Base-by-base conservation (phyloP, 305 asterid genomes). In the Stenogyne calaminthoides region DNA sequence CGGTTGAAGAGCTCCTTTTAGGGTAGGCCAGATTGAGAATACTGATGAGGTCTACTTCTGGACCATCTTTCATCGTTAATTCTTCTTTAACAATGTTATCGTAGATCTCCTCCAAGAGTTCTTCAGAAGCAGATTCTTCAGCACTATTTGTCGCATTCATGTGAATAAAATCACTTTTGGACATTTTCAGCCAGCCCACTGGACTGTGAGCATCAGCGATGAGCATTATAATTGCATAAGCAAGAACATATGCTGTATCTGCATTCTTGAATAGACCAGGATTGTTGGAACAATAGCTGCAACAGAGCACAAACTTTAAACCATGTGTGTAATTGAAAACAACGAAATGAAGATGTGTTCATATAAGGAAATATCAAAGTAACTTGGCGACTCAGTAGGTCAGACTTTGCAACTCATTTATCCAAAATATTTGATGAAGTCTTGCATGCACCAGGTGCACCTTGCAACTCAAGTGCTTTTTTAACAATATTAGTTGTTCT, bases 251-350 rank as follows among this genome's bases (percentile, higher is more conserved):
- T 34, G 96, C 98, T 19, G 96, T 82, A 79, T 95, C 95, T 68
- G 98, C 99, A 78, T 84, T 91, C 94, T 86, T 95, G 86, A 95
- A 95, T 70, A 88, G 75, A 75, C 90, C 92, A 69, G 99, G 97
- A 78, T 91, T 95, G 61, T 87, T 92, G 57, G 93, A 88, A 83
- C 91, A 93, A 80, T 88, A 95, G 81, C 99, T 95, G 93, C 92
- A 78, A 78, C 80, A 81, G 46, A 56, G 18, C 4, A 9, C 54
- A 42, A 40, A 40, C 69, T 20, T 64, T 32, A 63, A 64, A 64
- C 37, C 54, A 47, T 22, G 47, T 19, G 20, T 6, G 39, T 66
- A 25, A 6, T 32, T 5, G 5, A 47, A 29, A 9, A 67, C 61
- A 29, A n/a, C 60, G 10, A 49, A 29, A 29, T 16, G 32, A 39